These are phyloP conservation scores for Candida ficus DNA, from an alignment of 805 yeast genomes.

Conservation along the genomic window DNA sequence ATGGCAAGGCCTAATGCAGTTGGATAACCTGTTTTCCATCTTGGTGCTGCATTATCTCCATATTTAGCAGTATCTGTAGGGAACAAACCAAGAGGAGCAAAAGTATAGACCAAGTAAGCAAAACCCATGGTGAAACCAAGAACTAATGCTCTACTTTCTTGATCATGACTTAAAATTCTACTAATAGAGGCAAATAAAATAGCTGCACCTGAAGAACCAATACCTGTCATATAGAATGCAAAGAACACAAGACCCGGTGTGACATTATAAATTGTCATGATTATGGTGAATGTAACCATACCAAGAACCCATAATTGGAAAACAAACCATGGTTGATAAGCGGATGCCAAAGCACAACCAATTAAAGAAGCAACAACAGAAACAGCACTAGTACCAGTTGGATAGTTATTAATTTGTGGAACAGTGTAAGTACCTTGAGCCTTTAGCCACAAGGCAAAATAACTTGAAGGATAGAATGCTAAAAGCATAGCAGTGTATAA, in stretches of 20 bases:
- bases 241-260: constrained; percentile 52
- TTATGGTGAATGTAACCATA: constrained; percentile 39
- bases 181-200: constrained; percentile 52
- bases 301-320: constrained; percentile 1
- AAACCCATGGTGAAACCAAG: constrained; percentile 43
- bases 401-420: constrained; percentile 4
- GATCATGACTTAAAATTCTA: constrained; percentile 49
- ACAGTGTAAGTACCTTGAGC: constrained; percentile 2
- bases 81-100: constrained; percentile 2
- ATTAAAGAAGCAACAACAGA: constrained; percentile 2
- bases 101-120: constrained; percentile 31
- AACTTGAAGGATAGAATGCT: constrained; percentile 2
- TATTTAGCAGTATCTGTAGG: constrained; percentile 4
- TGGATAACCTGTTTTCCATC: constrained; percentile 9
- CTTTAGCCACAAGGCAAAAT: constrained; percentile 7
- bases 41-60: constrained; percentile 3
- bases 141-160: constrained; percentile 45
- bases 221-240: constrained; percentile 49
- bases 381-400: constrained; percentile 4
- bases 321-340: constrained; percentile 2
- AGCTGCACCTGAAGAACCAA: constrained; percentile 57
- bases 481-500: constrained; percentile 4
- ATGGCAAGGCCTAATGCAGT: neutral
- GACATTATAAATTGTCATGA: constrained; percentile 52
- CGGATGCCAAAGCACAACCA: constrained; percentile 5